Percentiles rank a stretch among this genome's conserved stretches.
Evolutionary conservation across 768 basidiomycete genomes (phyloP).

Genomic region (Calocera cornea): DNA sequence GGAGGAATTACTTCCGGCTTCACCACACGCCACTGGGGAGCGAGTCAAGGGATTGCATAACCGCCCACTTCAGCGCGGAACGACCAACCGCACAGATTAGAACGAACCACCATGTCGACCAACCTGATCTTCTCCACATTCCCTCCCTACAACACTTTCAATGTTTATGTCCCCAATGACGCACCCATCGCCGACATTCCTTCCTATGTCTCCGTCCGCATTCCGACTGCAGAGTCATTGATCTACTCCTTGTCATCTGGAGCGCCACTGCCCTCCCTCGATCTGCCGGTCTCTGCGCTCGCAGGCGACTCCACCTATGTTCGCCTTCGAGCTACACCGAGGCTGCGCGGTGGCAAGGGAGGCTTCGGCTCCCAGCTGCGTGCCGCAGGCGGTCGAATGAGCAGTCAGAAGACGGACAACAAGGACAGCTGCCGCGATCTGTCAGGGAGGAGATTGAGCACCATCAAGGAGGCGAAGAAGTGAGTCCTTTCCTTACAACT

Average conservation of each 20-base stretch:
- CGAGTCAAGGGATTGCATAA: not conserved
- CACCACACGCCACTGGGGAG: not conserved
- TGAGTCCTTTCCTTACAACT: slow-evolving; percentile 26
- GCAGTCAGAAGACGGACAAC: slow-evolving; percentile 85
- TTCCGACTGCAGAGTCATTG: slow-evolving; percentile 27
- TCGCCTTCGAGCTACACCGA: slow-evolving; percentile 58
- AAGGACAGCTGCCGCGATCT: slow-evolving; percentile 92
- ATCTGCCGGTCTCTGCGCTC: slow-evolving; percentile 27
- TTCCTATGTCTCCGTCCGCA: slow-evolving; percentile 27
- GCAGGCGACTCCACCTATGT: slow-evolving; percentile 30
- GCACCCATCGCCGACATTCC: slow-evolving; percentile 32
- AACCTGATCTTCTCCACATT: slow-evolving; percentile 48
- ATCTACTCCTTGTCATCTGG: slow-evolving; percentile 30
- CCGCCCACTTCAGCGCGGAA: not conserved
- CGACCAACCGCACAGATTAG: slow-evolving; percentile 5
- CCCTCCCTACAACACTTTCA: slow-evolving; percentile 44
- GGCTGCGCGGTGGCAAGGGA: slow-evolving; percentile 83
- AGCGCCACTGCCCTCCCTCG: slow-evolving; percentile 23
- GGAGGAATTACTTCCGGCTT: too few species aligned
- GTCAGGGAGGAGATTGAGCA: slow-evolving; percentile 76
- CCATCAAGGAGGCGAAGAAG: slow-evolving; percentile 94
- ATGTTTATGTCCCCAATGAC: slow-evolving; percentile 33
- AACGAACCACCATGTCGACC: slow-evolving; percentile 30
- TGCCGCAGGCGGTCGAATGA: slow-evolving; percentile 96
- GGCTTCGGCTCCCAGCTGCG: slow-evolving; percentile 94